Evolutionary conservation across 768 basidiomycete genomes (phyloP), one percentile per base, ranked within the genome.

Genomic region (Arthromyces matolae): DNA sequence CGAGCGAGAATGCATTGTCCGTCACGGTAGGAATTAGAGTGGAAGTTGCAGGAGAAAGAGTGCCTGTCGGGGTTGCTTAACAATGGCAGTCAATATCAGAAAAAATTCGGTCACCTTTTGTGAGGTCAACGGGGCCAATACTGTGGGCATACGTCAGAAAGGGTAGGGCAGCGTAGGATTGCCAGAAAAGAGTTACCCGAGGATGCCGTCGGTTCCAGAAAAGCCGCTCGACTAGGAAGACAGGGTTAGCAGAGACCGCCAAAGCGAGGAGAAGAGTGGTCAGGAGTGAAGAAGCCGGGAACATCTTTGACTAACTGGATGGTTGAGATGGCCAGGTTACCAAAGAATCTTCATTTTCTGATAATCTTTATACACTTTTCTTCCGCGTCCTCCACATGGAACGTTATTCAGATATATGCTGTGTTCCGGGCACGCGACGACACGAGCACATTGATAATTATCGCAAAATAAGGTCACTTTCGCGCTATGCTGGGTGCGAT

Each of bases 41-140:
- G 24, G 38, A 47, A 3, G 55, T 49, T 4, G 57, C 66, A 16
- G 63, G 64, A 3, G 57, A 64, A 12, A 74, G 58, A 1, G 71
- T 71, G 19, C 64, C 71, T 64, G 50, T 37, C 33, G 25, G 25
- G 36, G 45, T 7, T 19, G n/a, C n/a, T n/a, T n/a, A n/a, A n/a
- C n/a, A n/a, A n/a, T n/a, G n/a, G n/a, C n/a, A n/a, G n/a, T n/a
- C n/a, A n/a, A n/a, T n/a, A n/a, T n/a, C n/a, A n/a, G n/a, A n/a
- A n/a, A n/a, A n/a, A n/a, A 31, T 19, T 4, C 16, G 58, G 47
- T 64, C 64, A 59, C 72, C 77, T 41, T 64, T 12, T 0, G 84
- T 85, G 40, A 86, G 66, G 42, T 63, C 71, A 6, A 68, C 65
- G 19, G 85, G 85, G 18, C 84, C 85, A 45, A 86, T 75, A n/a